Evolutionary conservation across 345 rosid species (phyloP).

Genomic region (Acer yangbiense): DNA sequence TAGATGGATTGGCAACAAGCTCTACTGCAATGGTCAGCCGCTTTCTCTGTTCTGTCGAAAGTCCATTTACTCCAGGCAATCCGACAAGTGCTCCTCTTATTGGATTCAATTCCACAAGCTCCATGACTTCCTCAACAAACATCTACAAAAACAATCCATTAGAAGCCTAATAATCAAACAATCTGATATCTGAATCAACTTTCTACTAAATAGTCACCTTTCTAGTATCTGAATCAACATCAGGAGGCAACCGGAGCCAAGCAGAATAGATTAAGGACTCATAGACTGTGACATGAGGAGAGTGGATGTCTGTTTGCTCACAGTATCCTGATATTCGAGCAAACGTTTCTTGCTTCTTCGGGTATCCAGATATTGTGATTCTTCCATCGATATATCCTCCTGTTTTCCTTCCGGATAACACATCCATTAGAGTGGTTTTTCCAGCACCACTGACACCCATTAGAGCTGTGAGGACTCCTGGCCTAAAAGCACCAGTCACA

Average conservation of each 20-base stretch:
- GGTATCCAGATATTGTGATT: constrained; percentile 59
- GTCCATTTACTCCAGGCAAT: constrained; percentile 60
- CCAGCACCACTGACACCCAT: constrained; percentile 83
- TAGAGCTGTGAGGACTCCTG: constrained; percentile 68
- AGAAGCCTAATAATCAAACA: not conserved
- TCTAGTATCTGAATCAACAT: constrained; percentile 56
- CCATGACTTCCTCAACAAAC: constrained; percentile 76
- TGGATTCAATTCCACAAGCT: constrained; percentile 62
- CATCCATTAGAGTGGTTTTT: constrained; percentile 78
- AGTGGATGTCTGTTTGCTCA: constrained; percentile 73
- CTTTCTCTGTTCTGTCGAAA: constrained; percentile 65
- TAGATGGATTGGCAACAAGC: constrained; percentile 73
- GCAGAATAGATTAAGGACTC: constrained; percentile 68
- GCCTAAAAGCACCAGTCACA: constrained; percentile 65
- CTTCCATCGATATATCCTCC: constrained; percentile 60
- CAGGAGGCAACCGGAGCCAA: constrained; percentile 64
- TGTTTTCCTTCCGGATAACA: constrained; percentile 75
- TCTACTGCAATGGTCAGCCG: constrained; percentile 73
- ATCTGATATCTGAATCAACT: constrained; percentile 42
- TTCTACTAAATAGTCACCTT: constrained; percentile 37
- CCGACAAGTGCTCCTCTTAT: constrained; percentile 62
- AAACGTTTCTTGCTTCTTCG: constrained; percentile 72
- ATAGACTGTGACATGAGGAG: constrained; percentile 65
- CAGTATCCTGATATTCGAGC: constrained; percentile 74
- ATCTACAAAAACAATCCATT: constrained; percentile 36